Conservation (phyloP, 106 monocot species). For the Dendrobium catenatum region DNA sequence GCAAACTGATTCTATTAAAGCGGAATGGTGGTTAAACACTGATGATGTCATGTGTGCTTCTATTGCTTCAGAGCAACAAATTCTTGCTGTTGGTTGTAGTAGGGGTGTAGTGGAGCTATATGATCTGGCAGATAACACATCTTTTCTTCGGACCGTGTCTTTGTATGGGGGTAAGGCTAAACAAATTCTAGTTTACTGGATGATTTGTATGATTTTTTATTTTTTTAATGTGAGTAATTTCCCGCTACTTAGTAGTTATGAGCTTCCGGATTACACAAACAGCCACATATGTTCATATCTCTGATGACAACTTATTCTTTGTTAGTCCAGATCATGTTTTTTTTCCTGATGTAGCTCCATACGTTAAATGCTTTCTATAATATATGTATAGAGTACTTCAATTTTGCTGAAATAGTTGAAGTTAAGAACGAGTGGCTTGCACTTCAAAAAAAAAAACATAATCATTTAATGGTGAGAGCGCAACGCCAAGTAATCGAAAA, state of each 20-base stretch:
- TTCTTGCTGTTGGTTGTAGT: conserved; percentile 87
- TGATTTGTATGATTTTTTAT: neutral
- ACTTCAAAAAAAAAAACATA: too few relatives aligned
- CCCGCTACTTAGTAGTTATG: neutral
- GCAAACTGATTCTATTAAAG: conserved; percentile 50
- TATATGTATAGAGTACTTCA: neutral
- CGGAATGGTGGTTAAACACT: conserved; percentile 63
- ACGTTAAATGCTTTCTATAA: neutral
- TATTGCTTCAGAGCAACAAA: conserved; percentile 79
- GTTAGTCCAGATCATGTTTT: neutral
- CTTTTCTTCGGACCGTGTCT: conserved; percentile 76
- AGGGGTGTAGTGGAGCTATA: conserved; percentile 91
- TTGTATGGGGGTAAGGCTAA: conserved; percentile 85
- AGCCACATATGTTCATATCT: neutral
- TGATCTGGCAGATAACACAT: conserved; percentile 52
- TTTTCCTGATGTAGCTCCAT: neutral
- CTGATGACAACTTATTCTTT: neutral
- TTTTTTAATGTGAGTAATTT: neutral
- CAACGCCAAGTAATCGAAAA: too few relatives aligned
- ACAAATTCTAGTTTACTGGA: neutral
- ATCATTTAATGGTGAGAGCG: too few relatives aligned
- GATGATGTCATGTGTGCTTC: conserved; percentile 79
- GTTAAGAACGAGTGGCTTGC: neutral
- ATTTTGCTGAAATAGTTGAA: neutral
- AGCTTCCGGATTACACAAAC: neutral